Percentiles rank a stretch among this genome's conserved stretches.
Evolutionary conservation across 2,329 filamentous ascomycete genomes (phyloP).

Genomic region (Pseudofabraea citricarpa): DNA sequence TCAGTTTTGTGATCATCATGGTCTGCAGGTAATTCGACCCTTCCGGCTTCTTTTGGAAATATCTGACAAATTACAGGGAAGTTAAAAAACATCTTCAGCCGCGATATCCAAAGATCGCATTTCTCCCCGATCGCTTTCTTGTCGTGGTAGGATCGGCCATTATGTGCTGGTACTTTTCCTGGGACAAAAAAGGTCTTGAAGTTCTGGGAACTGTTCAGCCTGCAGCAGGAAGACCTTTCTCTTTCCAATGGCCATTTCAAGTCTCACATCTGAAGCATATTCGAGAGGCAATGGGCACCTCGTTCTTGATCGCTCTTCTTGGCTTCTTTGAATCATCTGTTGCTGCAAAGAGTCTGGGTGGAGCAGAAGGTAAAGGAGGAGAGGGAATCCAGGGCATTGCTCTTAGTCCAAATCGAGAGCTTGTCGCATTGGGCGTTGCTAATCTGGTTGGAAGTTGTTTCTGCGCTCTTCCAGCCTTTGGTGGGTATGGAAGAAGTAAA

Average conservation of each 20-base stretch:
- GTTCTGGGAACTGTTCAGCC: conserved; percentile 80
- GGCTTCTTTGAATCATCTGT: conserved; percentile 99
- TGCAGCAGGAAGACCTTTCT: conserved; percentile 65
- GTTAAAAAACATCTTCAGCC: conserved; percentile 78
- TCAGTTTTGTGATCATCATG: conserved; percentile 86
- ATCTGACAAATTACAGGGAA: conserved; percentile 47
- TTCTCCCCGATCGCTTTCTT: conserved; percentile 85
- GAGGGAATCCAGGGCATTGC: conserved; percentile 73
- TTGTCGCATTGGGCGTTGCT: conserved; percentile 84
- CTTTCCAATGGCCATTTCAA: conserved; percentile 83
- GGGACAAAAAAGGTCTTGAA: conserved; percentile 75
- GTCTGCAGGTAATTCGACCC: conserved; percentile 61
- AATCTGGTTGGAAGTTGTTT: conserved; percentile 92
- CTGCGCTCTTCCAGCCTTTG: conserved; percentile 89
- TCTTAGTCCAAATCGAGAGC: conserved; percentile 85
- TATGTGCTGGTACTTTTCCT: conserved; percentile 69
- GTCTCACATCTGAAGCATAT: conserved; percentile 74
- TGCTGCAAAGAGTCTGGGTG: conserved; percentile 83
- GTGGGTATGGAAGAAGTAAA: conserved; percentile 93
- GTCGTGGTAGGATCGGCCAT: conserved; percentile 83
- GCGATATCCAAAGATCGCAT: conserved; percentile 74
- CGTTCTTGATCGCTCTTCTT: conserved; percentile 87
- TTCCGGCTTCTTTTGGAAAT: not conserved
- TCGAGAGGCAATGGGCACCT: conserved; percentile 80
- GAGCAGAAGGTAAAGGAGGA: conserved; percentile 43